phyloP scores from a whole-genome alignment of 164 flowering plant genomes.

The Macadamia integrifolia region DNA sequence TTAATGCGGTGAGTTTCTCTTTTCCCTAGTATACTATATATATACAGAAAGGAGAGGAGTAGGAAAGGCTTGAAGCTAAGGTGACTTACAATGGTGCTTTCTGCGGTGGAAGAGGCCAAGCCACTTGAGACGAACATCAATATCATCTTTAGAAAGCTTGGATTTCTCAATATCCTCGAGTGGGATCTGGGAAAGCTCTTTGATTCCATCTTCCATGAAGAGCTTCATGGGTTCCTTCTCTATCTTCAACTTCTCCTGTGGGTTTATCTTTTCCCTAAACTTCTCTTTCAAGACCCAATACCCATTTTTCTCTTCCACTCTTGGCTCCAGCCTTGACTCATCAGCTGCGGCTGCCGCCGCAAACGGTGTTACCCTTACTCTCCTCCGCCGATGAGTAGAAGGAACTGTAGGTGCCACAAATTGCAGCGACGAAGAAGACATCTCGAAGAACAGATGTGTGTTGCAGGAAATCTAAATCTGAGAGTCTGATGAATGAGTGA shows the following conservation, averaged over 20 bases:
- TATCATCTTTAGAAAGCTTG: constrained; percentile 65
- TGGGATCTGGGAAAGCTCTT: constrained; percentile 55
- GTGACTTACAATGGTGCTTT: constrained; percentile 79
- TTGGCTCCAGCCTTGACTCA: constrained; percentile 61
- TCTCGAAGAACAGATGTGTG: background rate
- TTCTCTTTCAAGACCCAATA: constrained; percentile 82
- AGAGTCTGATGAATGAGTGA: too few relatives aligned
- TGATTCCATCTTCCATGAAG: constrained; percentile 58
- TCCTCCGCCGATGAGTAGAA: constrained; percentile 3
- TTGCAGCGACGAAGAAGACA: constrained; percentile 19
- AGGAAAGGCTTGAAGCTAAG: too few relatives aligned
- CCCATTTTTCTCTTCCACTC: constrained; percentile 79
- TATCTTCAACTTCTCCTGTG: constrained; percentile 83
- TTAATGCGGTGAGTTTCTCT: too few relatives aligned
- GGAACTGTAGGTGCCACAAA: constrained; percentile 17
- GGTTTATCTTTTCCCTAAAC: constrained; percentile 72
- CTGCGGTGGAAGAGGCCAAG: constrained; percentile 88
- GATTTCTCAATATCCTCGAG: constrained; percentile 64
- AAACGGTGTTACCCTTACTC: background rate
- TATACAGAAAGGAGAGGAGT: too few relatives aligned
- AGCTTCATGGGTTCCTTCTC: constrained; percentile 86
- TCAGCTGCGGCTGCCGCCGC: constrained; percentile 4
- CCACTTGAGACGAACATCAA: constrained; percentile 94
- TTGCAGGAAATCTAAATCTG: too few relatives aligned
- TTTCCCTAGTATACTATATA: too few relatives aligned